phyloP scores from a whole-genome alignment of 2,329 filamentous ascomycete genomes.

The Diaporthe citri region DNA sequence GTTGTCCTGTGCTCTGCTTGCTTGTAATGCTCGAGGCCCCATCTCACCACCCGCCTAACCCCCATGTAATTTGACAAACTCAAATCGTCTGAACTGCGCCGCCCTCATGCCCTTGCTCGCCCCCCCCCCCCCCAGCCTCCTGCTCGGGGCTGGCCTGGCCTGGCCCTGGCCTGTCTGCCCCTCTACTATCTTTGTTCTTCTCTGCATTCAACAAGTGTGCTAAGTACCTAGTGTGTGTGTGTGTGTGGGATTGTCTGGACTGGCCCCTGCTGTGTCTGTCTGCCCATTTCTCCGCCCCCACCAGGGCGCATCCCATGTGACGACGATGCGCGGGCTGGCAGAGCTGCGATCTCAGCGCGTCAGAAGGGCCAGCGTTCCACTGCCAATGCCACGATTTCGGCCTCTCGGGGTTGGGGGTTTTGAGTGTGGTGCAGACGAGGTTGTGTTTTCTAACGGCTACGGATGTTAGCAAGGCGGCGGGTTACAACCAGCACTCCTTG shows the following conservation, averaged over 20 bases:
- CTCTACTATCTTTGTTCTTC: background rate
- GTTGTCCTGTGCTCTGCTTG: background rate
- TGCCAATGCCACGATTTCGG: conserved; percentile 23
- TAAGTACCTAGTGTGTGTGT: too few species aligned
- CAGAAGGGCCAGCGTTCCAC: conserved; percentile 21
- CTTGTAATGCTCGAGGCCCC: background rate
- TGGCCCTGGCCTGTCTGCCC: background rate
- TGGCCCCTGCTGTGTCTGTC: background rate
- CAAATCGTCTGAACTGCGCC: conserved; percentile 43
- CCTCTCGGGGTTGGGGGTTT: background rate
- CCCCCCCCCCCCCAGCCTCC: conserved; percentile 5
- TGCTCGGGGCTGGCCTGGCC: background rate
- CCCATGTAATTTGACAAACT: conserved; percentile 11
- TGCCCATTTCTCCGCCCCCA: conserved; percentile 17
- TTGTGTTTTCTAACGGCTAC: conserved; percentile 2
- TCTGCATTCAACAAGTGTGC: background rate
- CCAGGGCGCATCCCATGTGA: conserved; percentile 10
- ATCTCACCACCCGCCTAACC: background rate
- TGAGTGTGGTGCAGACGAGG: background rate
- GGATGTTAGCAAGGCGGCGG: background rate
- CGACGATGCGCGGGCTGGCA: background rate
- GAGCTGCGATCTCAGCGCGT: conserved; percentile 23
- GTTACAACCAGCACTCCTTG: background rate
- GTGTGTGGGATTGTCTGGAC: background rate
- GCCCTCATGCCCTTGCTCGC: conserved; percentile 61